phyloP scores from a whole-genome alignment of 2,329 filamentous ascomycete genomes.

The Scedosporium apiospermum region DNA sequence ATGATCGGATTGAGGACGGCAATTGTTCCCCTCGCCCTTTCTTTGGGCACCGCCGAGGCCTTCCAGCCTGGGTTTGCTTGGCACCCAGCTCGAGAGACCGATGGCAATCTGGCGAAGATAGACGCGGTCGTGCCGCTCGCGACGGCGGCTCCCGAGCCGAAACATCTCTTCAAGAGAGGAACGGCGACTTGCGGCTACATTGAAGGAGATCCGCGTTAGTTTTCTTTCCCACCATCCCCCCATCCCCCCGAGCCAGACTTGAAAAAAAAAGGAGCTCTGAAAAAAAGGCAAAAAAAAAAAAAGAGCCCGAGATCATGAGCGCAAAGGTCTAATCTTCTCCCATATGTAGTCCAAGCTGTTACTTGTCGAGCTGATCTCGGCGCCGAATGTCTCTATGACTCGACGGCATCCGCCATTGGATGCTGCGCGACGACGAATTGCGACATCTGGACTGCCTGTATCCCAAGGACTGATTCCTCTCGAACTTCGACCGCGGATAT shows the following conservation, averaged over 20 bases:
- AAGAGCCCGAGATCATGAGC: neutral
- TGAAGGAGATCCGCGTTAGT: neutral
- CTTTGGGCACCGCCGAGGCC: neutral
- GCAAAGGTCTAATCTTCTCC: neutral
- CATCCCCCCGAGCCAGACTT: no score
- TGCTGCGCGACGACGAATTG: conserved; percentile 5
- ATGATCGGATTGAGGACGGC: neutral
- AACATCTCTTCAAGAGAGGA: neutral
- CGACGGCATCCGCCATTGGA: neutral
- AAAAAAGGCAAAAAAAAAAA: neutral
- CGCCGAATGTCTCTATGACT: conserved; percentile 3
- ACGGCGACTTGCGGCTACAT: conserved; percentile 4
- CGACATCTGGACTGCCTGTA: conserved; percentile 5
- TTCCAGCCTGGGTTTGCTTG: neutral
- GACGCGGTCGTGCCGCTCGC: neutral
- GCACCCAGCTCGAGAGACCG: neutral
- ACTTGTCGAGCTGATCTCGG: conserved; percentile 2
- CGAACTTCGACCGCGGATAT: neutral
- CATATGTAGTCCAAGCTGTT: neutral
- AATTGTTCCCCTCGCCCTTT: conserved; percentile 1
- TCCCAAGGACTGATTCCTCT: neutral
- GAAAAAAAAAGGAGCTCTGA: no score
- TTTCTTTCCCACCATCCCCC: neutral
- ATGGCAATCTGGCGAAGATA: neutral
- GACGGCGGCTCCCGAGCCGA: neutral